phyloP scores from a whole-genome alignment of 2,329 filamentous ascomycete species.

The Coccinonectria pachysandricola region DNA sequence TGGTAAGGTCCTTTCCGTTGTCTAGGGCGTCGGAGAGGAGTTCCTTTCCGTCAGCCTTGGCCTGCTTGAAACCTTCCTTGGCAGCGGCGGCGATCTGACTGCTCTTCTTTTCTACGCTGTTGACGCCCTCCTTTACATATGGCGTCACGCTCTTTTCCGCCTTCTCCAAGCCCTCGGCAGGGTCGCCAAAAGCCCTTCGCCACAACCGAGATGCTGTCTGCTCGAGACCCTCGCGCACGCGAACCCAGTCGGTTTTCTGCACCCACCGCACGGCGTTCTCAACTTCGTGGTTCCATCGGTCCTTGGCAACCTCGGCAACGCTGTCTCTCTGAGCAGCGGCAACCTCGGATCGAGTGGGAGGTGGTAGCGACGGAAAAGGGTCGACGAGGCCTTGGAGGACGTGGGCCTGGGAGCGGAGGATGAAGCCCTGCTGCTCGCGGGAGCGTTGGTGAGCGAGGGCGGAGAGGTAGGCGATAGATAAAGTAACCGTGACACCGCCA shows the following conservation, averaged over 20 bases:
- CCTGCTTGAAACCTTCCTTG: slow-evolving; percentile 24
- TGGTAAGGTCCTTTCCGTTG: slow-evolving; percentile 30
- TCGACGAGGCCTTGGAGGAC: slow-evolving; percentile 43
- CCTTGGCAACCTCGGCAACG: slow-evolving; percentile 59
- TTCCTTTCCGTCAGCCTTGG: slow-evolving; percentile 18
- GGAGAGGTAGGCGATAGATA: slow-evolving; percentile 62
- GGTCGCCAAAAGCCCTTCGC: slow-evolving; percentile 27
- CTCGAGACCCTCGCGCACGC: slow-evolving; percentile 49
- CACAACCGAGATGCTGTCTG: slow-evolving; percentile 35
- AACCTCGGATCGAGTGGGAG: slow-evolving; percentile 40
- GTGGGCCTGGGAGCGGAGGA: slow-evolving; percentile 46
- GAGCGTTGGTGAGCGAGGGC: slow-evolving; percentile 60
- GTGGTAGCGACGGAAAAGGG: slow-evolving; percentile 35
- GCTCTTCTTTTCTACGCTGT: slow-evolving; percentile 12
- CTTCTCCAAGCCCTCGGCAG: slow-evolving; percentile 19
- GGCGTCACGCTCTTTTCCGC: slow-evolving; percentile 21
- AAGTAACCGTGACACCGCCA: slow-evolving; percentile 65
- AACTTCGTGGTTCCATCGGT: slow-evolving; percentile 68
- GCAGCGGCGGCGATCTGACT: slow-evolving; percentile 24
- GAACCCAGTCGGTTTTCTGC: slow-evolving; percentile 56
- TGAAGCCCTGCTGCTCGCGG: slow-evolving; percentile 47
- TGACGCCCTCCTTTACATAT: slow-evolving; percentile 24
- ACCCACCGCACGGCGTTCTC: slow-evolving; percentile 55
- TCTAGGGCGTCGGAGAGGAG: slow-evolving; percentile 10
- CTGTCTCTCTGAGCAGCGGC: slow-evolving; percentile 42